phyloP scores from a whole-genome alignment of 176 grass and related monocot species.

The Ampelocalamus luodianensis region DNA sequence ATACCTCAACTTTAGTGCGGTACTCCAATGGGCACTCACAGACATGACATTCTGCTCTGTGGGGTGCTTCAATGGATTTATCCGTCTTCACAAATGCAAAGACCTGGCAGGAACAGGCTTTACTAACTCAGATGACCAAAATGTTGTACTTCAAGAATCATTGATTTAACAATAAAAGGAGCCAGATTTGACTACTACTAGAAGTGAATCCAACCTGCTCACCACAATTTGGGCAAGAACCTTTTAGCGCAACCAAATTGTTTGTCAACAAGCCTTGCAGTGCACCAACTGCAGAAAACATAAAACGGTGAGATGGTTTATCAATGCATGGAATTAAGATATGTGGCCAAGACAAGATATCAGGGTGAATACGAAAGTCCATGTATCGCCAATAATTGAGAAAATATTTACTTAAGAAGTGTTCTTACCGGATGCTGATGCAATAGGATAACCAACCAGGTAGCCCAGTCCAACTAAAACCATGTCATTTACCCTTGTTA shows the following conservation, averaged over 20 bases:
- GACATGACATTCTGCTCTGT: constrained; percentile 93
- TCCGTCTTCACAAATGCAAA: constrained; percentile 91
- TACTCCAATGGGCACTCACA: constrained; percentile 82
- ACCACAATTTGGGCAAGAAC: constrained; percentile 86
- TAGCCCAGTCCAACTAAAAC: constrained; percentile 67
- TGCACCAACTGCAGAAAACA: constrained; percentile 64
- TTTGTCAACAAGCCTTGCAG: constrained; percentile 69
- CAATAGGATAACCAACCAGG: constrained; percentile 77
- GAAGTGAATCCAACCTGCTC: constrained; percentile 74
- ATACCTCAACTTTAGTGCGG: constrained; percentile 87
- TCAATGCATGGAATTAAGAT: background rate
- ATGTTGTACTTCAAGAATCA: background rate
- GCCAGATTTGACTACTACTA: background rate
- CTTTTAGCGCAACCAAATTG: constrained; percentile 91
- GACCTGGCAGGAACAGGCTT: constrained; percentile 56
- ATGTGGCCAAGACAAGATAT: background rate
- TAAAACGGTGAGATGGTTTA: background rate
- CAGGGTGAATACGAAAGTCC: background rate
- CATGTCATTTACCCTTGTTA: constrained; percentile 62
- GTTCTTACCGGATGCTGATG: constrained; percentile 70
- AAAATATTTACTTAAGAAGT: constrained; percentile 12
- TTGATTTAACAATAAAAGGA: background rate
- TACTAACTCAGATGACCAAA: constrained; percentile 9
- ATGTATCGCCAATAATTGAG: background rate
- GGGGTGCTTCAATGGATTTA: constrained; percentile 59